A percentile compares a stretch with the other conserved stretches of the same genome.
These are phyloP conservation scores for Acanthamoeba castellanii DNA, from an alignment of 208 protist species.

Conservation along the genomic window DNA sequence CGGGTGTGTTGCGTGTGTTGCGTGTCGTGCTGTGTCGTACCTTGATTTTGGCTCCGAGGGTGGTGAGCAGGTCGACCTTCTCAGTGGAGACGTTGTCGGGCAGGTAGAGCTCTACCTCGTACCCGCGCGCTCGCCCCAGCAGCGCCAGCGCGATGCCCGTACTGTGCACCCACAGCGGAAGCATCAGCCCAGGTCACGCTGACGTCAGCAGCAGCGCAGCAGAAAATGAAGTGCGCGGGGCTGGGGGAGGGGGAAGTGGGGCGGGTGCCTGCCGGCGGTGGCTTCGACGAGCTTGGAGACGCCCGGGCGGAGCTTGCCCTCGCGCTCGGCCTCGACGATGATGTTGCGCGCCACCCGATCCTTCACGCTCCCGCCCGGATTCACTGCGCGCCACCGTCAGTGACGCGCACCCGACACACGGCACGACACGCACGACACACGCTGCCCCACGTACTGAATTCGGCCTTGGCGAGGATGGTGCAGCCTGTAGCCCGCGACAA, in stretches of 20 bases:
- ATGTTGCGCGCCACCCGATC: slow-evolving; percentile 77
- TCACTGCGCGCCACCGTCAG: slow-evolving; percentile 19
- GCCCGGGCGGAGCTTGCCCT: slow-evolving; percentile 71
- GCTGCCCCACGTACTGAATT: neutral
- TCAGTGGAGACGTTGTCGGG: neutral
- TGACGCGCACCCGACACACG: neutral
- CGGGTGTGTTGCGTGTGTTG: no score
- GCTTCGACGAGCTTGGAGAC: slow-evolving; percentile 26
- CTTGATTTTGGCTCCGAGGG: slow-evolving; percentile 2
- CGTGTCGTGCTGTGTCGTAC: no score
- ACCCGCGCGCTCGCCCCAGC: neutral
- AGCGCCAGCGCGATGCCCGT: neutral
- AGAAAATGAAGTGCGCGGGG: no score
- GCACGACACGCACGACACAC: no score
- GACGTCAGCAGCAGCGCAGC: no score
- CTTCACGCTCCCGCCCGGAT: slow-evolving; percentile 81
- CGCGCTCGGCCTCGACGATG: slow-evolving; percentile 69
- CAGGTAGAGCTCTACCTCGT: neutral
- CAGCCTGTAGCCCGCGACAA: neutral
- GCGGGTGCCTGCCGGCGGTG: neutral
- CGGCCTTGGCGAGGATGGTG: slow-evolving; percentile 36
- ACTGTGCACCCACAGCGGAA: neutral
- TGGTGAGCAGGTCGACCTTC: neutral
- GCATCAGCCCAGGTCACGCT: no score
- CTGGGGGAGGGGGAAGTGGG: no score